phyloP scores from a whole-genome alignment of 148 eudicot species.

The Rhododendron kiyosumense region DNA sequence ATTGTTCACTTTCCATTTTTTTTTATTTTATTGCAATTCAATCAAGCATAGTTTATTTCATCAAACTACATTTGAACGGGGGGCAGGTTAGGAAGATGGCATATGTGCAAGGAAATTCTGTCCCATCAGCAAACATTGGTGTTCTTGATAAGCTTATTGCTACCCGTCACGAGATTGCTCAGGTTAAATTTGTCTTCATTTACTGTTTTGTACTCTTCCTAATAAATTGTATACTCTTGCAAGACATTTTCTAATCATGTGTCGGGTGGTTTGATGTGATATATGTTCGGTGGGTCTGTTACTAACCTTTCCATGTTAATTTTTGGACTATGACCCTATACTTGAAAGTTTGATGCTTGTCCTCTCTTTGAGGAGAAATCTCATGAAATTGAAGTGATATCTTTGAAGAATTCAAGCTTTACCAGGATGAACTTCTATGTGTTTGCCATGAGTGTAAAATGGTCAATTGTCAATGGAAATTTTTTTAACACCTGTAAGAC shows the following conservation, averaged over 20 bases:
- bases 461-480: neutral
- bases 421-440: neutral
- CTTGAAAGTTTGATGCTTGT: neutral
- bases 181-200: constrained; percentile 36
- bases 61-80: neutral
- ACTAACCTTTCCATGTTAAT: neutral
- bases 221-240: neutral
- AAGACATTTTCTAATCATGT: neutral
- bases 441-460: neutral
- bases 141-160: constrained; percentile 89
- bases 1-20: neutral
- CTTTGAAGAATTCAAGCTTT: neutral
- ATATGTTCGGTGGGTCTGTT: constrained; percentile 2
- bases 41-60: neutral
- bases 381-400: neutral
- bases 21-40: neutral
- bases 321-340: neutral
- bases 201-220: neutral
- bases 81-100: constrained; percentile 85
- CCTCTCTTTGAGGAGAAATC: neutral
- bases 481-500: neutral
- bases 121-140: constrained; percentile 78
- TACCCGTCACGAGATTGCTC: constrained; percentile 87
- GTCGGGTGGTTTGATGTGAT: neutral
- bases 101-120: constrained; percentile 70